phyloP scores from a whole-genome alignment of 1,139 yeast species.

The Saccharomycopsis hybrid region DNA sequence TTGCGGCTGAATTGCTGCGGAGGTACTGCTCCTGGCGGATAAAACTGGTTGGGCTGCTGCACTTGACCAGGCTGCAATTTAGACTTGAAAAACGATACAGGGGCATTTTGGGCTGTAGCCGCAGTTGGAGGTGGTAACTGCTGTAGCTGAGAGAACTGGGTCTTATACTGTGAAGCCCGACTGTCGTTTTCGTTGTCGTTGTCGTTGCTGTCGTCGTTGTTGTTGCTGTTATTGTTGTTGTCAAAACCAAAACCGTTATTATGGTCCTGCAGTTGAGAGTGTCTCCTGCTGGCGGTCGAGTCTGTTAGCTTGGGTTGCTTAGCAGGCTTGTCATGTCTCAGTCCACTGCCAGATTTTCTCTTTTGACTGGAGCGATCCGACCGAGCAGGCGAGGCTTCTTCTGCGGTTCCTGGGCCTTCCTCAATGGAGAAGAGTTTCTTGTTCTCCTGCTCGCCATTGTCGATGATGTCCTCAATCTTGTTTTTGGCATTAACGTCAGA shows the following conservation, averaged over 20 bases:
- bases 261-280: constrained; percentile 22
- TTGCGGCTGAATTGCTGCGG: constrained; percentile 19
- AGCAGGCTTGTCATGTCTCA: too few relatives aligned
- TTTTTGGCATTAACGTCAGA: not conserved
- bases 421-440: constrained; percentile 17
- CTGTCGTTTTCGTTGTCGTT: constrained; percentile 21
- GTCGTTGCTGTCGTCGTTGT: constrained; percentile 24
- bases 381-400: too few relatives aligned
- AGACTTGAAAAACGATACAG: too few relatives aligned
- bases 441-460: constrained; percentile 1
- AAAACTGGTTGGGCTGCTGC: not conserved
- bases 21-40: constrained; percentile 18
- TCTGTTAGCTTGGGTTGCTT: too few relatives aligned
- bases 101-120: too few relatives aligned
- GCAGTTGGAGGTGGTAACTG: too few relatives aligned
- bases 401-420: too few relatives aligned
- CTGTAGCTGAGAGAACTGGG: too few relatives aligned
- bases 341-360: too few relatives aligned
- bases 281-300: constrained; percentile 22
- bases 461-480: constrained; percentile 7
- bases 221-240: constrained; percentile 21
- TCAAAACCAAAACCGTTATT: constrained; percentile 15
- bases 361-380: too few relatives aligned
- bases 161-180: too few relatives aligned
- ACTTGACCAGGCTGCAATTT: constrained; percentile 6